Evolutionary conservation across 139 green algal species (phyloP).

Genomic region (Chlamydomonas schloesseri): DNA sequence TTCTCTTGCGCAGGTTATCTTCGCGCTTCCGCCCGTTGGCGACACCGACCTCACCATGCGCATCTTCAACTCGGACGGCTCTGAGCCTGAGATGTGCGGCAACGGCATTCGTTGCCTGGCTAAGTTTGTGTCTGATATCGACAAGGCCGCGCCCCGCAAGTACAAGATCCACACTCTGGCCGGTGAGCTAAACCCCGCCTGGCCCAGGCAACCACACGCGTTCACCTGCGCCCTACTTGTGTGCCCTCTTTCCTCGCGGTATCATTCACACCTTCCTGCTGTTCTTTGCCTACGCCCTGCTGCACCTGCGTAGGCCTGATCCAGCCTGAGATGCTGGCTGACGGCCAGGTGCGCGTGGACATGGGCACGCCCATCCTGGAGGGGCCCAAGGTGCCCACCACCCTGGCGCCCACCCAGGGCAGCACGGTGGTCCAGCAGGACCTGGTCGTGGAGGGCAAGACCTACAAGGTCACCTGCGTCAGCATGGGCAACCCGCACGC

Average conservation of each 20-base stretch:
- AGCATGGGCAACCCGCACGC: constrained; percentile 99
- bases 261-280: too few species aligned
- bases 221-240: too few species aligned
- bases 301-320: constrained; percentile 83
- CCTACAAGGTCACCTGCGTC: constrained; percentile 90
- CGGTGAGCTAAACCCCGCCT: constrained; percentile 44
- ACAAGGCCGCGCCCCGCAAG: constrained; percentile 64
- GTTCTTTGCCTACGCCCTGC: too few species aligned
- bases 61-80: constrained; percentile 98
- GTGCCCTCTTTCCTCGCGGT: not conserved
- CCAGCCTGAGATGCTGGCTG: constrained; percentile 84
- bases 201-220: too few species aligned
- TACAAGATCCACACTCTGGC: constrained; percentile 94
- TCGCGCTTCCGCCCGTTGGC: constrained; percentile 83
- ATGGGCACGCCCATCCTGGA: constrained; percentile 95
- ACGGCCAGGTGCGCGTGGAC: constrained; percentile 97
- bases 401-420: constrained; percentile 76
- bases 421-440: constrained; percentile 77
- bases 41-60: constrained; percentile 94
- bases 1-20: constrained; percentile 81
- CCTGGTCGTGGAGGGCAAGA: constrained; percentile 82
- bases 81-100: constrained; percentile 99
- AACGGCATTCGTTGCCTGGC: constrained; percentile 98
- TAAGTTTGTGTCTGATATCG: constrained; percentile 90
- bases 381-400: constrained; percentile 85